Evolutionary conservation across 2,329 filamentous ascomycete genomes (phyloP).

Genomic region (Cercospora sp.): DNA sequence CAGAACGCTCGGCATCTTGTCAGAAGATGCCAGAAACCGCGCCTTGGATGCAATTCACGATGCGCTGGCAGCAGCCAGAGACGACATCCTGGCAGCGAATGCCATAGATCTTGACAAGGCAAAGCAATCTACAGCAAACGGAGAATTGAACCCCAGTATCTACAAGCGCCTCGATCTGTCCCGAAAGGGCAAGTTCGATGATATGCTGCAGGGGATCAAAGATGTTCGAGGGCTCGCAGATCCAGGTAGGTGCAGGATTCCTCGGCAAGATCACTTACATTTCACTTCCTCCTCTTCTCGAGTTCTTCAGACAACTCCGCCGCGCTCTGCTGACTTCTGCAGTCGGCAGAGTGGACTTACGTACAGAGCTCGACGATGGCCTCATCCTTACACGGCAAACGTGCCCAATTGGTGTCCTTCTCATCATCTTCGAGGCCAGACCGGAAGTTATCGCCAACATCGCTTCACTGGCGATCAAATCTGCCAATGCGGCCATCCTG

Average conservation of each 20-base stretch:
- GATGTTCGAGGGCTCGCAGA: conserved; percentile 83
- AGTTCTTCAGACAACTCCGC: conserved; percentile 7
- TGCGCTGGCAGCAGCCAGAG: conserved; percentile 68
- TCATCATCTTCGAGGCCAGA: conserved; percentile 97
- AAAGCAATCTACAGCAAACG: conserved; percentile 69
- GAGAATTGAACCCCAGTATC: conserved; percentile 75
- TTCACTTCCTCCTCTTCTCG: conserved; percentile 1
- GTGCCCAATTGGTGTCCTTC: conserved; percentile 92
- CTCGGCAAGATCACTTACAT: conserved; percentile 4
- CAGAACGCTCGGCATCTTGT: conserved; percentile 76
- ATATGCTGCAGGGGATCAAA: conserved; percentile 93
- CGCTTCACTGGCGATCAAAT: conserved; percentile 91
- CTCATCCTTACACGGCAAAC: conserved; percentile 83
- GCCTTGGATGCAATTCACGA: conserved; percentile 80
- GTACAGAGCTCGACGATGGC: conserved; percentile 82
- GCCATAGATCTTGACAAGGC: conserved; percentile 76
- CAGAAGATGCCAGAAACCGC: conserved; percentile 73
- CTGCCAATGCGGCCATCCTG: conserved; percentile 92
- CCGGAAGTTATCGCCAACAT: conserved; percentile 99
- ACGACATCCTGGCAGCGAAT: conserved; percentile 83
- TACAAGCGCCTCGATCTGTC: conserved; percentile 85
- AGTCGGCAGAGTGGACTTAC: conserved; percentile 83
- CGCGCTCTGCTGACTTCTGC: conserved; percentile 34
- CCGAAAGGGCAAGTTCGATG: conserved; percentile 88
- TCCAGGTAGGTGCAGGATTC: conserved; percentile 62